Evolutionary conservation across 2,329 filamentous ascomycete species (phyloP).

Genomic region (Mycosphaerella sp.): DNA sequence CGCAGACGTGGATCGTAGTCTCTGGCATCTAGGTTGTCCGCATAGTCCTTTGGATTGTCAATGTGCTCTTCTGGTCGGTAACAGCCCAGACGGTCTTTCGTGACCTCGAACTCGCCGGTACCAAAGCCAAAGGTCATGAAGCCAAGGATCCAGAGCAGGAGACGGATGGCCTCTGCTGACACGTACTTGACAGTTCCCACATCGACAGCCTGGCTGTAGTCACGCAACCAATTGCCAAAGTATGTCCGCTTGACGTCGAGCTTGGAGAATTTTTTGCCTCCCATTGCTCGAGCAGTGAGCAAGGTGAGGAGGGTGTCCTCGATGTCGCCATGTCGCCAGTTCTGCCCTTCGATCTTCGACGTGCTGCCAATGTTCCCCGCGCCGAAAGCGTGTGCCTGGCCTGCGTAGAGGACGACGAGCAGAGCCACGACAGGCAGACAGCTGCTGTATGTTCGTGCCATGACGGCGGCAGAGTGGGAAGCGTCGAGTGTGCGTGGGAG

Average conservation of each 20-base stretch:
- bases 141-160: slow-evolving; percentile 79
- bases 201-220: slow-evolving; percentile 92
- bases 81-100: slow-evolving; percentile 67
- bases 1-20: slow-evolving; percentile 75
- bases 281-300: slow-evolving; percentile 52
- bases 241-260: slow-evolving; percentile 77
- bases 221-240: slow-evolving; percentile 91
- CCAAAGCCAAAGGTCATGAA: slow-evolving; percentile 85
- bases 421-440: slow-evolving; percentile 22
- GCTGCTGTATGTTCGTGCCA: slow-evolving; percentile 16
- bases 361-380: slow-evolving; percentile 80
- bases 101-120: slow-evolving; percentile 80
- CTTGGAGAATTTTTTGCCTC: slow-evolving; percentile 79
- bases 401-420: slow-evolving; percentile 23
- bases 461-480: slow-evolving; percentile 6
- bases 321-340: slow-evolving; percentile 50
- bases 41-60: slow-evolving; percentile 74
- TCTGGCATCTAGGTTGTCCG: slow-evolving; percentile 78
- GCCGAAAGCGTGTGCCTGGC: slow-evolving; percentile 36
- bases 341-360: slow-evolving; percentile 49
- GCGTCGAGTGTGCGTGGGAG: background rate
- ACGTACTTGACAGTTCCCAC: slow-evolving; percentile 88
- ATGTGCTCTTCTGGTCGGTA: slow-evolving; percentile 81
- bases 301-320: slow-evolving; percentile 50
- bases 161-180: slow-evolving; percentile 81